phyloP scores from a whole-genome alignment of 2,329 filamentous ascomycete species.

The Aspergillus hortae region DNA sequence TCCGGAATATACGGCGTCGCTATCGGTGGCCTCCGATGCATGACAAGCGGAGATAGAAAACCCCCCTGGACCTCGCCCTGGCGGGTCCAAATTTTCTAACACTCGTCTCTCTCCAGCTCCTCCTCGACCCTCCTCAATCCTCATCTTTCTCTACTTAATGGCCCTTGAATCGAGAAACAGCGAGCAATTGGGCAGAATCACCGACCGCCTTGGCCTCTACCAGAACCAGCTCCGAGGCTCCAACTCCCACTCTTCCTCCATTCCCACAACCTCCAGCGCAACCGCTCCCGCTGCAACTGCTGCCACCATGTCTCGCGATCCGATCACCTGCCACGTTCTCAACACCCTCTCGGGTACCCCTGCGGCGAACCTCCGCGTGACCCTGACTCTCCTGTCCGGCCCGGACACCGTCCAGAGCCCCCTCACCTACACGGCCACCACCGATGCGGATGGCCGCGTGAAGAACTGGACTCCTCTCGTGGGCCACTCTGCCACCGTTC shows the following conservation, averaged over 20 bases:
- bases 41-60: conserved; percentile 19
- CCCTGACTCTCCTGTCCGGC: conserved; percentile 51
- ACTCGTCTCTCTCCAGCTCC: background rate
- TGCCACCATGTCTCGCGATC: conserved; percentile 38
- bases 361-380: conserved; percentile 46
- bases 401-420: conserved; percentile 21
- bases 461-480: conserved; percentile 37
- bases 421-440: conserved; percentile 36
- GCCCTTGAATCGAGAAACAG: conserved; percentile 16
- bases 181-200: conserved; percentile 22
- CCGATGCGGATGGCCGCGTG: conserved; percentile 46
- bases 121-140: conserved; percentile 1
- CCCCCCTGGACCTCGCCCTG: background rate
- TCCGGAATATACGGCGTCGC: conserved; percentile 15
- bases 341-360: conserved; percentile 47
- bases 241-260: conserved; percentile 1
- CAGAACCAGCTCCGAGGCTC: conserved; percentile 26
- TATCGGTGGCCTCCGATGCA: conserved; percentile 37
- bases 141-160: conserved; percentile 18
- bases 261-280: conserved; percentile 6
- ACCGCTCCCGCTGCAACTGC: conserved; percentile 10
- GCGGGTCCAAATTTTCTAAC: background rate
- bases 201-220: conserved; percentile 32
- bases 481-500: conserved; percentile 20
- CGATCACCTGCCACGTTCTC: conserved; percentile 50